These are phyloP conservation scores for Leishmania tropica DNA, from an alignment of 208 protist genomes.

Conservation along the genomic window DNA sequence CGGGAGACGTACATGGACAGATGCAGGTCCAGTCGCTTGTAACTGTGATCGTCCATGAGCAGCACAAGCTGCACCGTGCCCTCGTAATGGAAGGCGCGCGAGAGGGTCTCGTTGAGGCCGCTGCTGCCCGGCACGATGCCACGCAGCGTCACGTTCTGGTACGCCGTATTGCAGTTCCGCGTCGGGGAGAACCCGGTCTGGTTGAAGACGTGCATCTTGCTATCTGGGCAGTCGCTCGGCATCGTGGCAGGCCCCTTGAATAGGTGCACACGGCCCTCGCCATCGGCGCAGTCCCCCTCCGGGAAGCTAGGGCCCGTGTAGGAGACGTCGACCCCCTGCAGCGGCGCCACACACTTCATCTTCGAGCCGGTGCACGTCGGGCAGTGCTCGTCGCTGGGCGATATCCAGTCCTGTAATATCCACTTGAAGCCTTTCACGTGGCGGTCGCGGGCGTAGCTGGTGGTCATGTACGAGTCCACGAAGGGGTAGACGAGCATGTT, in stretches of 20 bases:
- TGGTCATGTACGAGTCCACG: slow-evolving; percentile 55
- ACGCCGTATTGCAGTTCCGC: slow-evolving; percentile 52
- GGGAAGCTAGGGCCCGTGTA: slow-evolving; percentile 62
- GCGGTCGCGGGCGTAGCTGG: slow-evolving; percentile 67
- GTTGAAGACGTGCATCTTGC: slow-evolving; percentile 68
- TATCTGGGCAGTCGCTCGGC: slow-evolving; percentile 38
- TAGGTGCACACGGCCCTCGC: slow-evolving; percentile 54
- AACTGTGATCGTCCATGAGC: slow-evolving; percentile 60
- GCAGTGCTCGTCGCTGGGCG: slow-evolving; percentile 53
- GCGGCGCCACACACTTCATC: slow-evolving; percentile 44
- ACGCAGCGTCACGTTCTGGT: slow-evolving; percentile 86
- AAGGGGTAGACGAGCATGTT: slow-evolving; percentile 80
- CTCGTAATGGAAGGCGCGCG: slow-evolving; percentile 63
- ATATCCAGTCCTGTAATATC: slow-evolving; percentile 61
- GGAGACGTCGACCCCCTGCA: slow-evolving; percentile 32
- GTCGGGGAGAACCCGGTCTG: slow-evolving; percentile 72
- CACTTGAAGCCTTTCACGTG: slow-evolving; percentile 85
- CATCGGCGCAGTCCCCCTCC: slow-evolving; percentile 58
- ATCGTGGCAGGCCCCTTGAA: slow-evolving; percentile 71
- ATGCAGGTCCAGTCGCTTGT: slow-evolving; percentile 44
- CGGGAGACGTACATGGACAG: slow-evolving; percentile 74
- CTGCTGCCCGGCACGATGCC: slow-evolving; percentile 70
- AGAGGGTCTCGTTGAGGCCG: slow-evolving; percentile 36
- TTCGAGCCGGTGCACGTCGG: slow-evolving; percentile 71
- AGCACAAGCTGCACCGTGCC: slow-evolving; percentile 63